Conservation (phyloP, 495 filamentous ascomycete genomes). For the Daldinia loculata region DNA sequence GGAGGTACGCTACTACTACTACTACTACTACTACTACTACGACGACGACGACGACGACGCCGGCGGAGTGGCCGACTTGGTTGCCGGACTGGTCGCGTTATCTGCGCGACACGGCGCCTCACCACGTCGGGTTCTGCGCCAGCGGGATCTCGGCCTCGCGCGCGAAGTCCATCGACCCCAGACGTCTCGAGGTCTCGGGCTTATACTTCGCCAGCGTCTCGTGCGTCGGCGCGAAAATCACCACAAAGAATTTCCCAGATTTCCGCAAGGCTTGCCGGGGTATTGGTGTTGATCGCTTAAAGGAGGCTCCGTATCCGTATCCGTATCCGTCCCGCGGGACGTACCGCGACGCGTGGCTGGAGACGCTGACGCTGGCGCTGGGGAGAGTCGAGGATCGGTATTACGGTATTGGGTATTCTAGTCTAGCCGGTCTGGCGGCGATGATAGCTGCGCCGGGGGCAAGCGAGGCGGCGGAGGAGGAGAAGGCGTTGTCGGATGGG, state of each 20-base stretch:
- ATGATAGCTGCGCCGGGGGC: neutral
- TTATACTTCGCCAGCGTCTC: neutral
- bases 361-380: slow-evolving; percentile 13
- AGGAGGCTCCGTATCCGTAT: no score
- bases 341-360: slow-evolving; percentile 10
- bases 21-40: no score
- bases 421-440: neutral
- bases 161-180: neutral
- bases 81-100: slow-evolving; percentile 26
- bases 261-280: neutral
- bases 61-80: slow-evolving; percentile 17
- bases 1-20: neutral
- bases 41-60: neutral
- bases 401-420: neutral
- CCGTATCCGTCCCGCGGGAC: slow-evolving; percentile 13
- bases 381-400: neutral
- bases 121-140: slow-evolving; percentile 13
- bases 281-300: neutral
- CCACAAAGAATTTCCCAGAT: neutral
- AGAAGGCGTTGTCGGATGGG: neutral
- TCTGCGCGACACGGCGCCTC: neutral
- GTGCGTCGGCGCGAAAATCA: neutral
- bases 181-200: slow-evolving; percentile 9
- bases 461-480: neutral
- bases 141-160: slow-evolving; percentile 13